These are phyloP conservation scores for Botrytis aclada DNA, from an alignment of 2,329 filamentous ascomycete species.

Conservation along the genomic window DNA sequence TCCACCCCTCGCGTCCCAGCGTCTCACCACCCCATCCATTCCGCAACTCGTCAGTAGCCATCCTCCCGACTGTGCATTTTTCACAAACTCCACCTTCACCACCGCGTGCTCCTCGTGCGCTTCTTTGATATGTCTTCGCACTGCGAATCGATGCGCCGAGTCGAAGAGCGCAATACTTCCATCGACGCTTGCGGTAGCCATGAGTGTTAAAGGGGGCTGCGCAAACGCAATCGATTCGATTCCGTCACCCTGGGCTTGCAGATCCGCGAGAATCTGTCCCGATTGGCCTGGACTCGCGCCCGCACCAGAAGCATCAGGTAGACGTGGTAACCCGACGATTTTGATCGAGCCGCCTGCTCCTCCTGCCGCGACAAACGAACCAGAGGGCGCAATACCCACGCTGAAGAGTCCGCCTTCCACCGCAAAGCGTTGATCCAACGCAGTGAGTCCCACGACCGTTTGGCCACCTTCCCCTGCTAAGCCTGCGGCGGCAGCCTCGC, in stretches of 20 bases:
- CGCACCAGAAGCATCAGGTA: slow-evolving; percentile 33
- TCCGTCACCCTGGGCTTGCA: slow-evolving; percentile 75
- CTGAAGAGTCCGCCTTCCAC: slow-evolving; percentile 91
- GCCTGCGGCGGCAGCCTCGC: slow-evolving; percentile 46
- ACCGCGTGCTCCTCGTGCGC: slow-evolving; percentile 88
- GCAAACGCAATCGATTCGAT: slow-evolving; percentile 76
- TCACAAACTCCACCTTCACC: slow-evolving; percentile 87
- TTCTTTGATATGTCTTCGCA: slow-evolving; percentile 75
- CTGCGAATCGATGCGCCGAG: slow-evolving; percentile 77
- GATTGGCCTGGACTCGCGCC: slow-evolving; percentile 47
- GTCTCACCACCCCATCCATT: slow-evolving; percentile 84
- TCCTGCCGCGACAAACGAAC: slow-evolving; percentile 77
- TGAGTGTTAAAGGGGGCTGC: slow-evolving; percentile 49
- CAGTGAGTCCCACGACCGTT: slow-evolving; percentile 73
- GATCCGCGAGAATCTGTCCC: slow-evolving; percentile 74
- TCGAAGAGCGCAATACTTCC: slow-evolving; percentile 85
- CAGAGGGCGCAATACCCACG: slow-evolving; percentile 76
- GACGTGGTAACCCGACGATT: slow-evolving; percentile 76
- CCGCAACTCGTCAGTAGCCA: slow-evolving; percentile 84
- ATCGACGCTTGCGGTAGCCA: slow-evolving; percentile 67
- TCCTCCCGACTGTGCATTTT: slow-evolving; percentile 45
- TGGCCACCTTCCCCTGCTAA: slow-evolving; percentile 54
- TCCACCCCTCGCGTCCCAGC: slow-evolving; percentile 78
- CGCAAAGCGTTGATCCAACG: slow-evolving; percentile 81
- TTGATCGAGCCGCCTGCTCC: slow-evolving; percentile 84